phyloP scores from a whole-genome alignment of 495 filamentous ascomycete species.

The Hyaloscypha variabilis region DNA sequence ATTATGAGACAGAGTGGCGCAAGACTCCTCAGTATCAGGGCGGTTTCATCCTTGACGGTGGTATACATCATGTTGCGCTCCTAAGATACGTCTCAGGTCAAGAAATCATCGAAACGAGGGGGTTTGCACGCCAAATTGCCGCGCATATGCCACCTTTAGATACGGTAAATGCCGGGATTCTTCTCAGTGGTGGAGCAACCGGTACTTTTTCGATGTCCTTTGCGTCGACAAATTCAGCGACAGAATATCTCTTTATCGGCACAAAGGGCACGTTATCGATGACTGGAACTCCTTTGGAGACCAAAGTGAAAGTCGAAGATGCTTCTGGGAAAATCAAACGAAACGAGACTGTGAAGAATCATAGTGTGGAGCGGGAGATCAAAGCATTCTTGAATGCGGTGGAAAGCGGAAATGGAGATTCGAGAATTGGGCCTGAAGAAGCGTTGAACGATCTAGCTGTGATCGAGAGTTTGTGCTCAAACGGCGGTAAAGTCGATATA shows the following conservation, averaged over 20 bases:
- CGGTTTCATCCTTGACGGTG: slow-evolving; percentile 75
- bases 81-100: too few species aligned
- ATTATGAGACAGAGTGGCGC: too few species aligned
- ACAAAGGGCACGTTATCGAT: too few species aligned
- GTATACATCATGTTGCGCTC: slow-evolving; percentile 69
- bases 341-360: not conserved
- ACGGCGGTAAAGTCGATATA: not conserved
- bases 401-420: not conserved
- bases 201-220: not conserved
- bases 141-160: slow-evolving; percentile 75
- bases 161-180: slow-evolving; percentile 61
- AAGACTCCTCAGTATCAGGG: too few species aligned
- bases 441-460: not conserved
- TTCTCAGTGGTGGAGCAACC: not conserved
- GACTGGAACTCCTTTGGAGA: not conserved
- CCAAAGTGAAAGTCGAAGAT: not conserved
- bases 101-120: too few species aligned
- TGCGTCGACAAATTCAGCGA: not conserved
- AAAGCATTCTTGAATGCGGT: not conserved
- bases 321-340: not conserved
- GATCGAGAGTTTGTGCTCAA: not conserved
- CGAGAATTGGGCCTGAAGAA: not conserved
- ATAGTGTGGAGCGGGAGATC: not conserved
- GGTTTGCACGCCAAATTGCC: too few species aligned
- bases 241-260: not conserved